Evolutionary conservation across 768 basidiomycete species (phyloP).

Genomic region (Tremella fuciformis): DNA sequence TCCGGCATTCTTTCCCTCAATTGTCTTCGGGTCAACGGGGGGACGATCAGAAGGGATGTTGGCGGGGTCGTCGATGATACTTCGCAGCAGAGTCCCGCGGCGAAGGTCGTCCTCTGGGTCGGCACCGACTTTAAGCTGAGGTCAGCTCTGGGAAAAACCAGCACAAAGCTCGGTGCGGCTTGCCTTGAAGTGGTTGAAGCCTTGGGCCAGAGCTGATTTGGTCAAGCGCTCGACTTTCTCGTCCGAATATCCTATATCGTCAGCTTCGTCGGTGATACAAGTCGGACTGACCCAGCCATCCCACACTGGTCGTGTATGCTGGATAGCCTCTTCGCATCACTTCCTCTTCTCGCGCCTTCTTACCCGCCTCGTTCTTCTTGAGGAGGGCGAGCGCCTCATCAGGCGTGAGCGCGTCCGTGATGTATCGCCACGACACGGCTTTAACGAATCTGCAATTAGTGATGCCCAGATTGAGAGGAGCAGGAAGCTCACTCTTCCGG

Average conservation of each 20-base stretch:
- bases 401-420: slow-evolving; percentile 85
- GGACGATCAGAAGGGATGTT: slow-evolving; percentile 64
- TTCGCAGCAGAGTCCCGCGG: slow-evolving; percentile 82
- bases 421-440: slow-evolving; percentile 78
- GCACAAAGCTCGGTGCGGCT: slow-evolving; percentile 5
- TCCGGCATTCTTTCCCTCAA: slow-evolving; percentile 87
- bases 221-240: slow-evolving; percentile 86
- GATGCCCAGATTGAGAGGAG: not conserved
- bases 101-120: slow-evolving; percentile 76
- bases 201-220: slow-evolving; percentile 74
- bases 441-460: slow-evolving; percentile 58
- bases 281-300: slow-evolving; percentile 69
- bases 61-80: slow-evolving; percentile 89
- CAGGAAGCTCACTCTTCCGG: slow-evolving; percentile 50
- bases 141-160: not conserved
- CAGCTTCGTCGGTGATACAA: not conserved
- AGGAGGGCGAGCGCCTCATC: slow-evolving; percentile 84
- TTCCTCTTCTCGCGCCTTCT: slow-evolving; percentile 71
- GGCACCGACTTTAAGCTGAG: slow-evolving; percentile 85
- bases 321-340: slow-evolving; percentile 76
- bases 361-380: slow-evolving; percentile 69
- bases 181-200: slow-evolving; percentile 95
- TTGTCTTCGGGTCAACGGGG: slow-evolving; percentile 61
- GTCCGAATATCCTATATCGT: slow-evolving; percentile 70
- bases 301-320: slow-evolving; percentile 88